Conservation (phyloP, 352 stramenopile genomes). For the Phytophthora brassicae region DNA sequence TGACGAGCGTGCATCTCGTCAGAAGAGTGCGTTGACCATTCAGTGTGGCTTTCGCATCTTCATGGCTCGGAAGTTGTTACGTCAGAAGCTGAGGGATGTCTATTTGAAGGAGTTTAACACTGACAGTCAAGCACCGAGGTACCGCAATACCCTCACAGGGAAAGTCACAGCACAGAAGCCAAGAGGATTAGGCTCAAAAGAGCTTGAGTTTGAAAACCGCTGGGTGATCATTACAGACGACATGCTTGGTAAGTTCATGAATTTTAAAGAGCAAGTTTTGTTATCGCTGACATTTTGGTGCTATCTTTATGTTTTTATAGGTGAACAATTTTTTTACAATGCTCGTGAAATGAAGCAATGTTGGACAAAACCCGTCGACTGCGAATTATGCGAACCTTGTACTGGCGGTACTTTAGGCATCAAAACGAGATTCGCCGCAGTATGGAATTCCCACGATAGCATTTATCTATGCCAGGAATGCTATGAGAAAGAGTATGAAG, state of each 20-base stretch:
- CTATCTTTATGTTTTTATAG: conserved; percentile 24
- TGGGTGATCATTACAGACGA: conserved; percentile 62
- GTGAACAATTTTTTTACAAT: conserved; percentile 73
- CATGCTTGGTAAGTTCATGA: conserved; percentile 35
- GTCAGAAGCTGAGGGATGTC: conserved; percentile 42
- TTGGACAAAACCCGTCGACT: conserved; percentile 60
- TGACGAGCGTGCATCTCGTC: conserved; percentile 30
- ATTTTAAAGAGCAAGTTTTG: conserved; percentile 1
- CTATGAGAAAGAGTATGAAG: conserved; percentile 31
- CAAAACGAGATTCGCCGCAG: conserved; percentile 41
- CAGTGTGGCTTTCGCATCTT: conserved; percentile 67
- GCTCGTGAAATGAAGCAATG: conserved; percentile 50
- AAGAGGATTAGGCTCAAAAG: conserved; percentile 49
- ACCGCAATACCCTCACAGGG: conserved; percentile 55
- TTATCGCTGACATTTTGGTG: conserved; percentile 17
- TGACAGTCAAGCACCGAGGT: conserved; percentile 37
- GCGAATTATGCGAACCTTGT: conserved; percentile 44
- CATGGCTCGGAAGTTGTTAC: conserved; percentile 48
- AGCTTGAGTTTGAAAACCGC: conserved; percentile 57
- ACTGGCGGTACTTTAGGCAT: neutral
- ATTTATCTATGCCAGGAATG: conserved; percentile 53
- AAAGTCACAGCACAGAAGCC: conserved; percentile 48
- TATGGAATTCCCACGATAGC: conserved; percentile 51
- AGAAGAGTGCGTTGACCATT: conserved; percentile 48
- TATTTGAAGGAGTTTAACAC: conserved; percentile 68